These are phyloP conservation scores for Hyphopichia homilentoma DNA, from an alignment of 805 yeast genomes.

Conservation along the genomic window DNA sequence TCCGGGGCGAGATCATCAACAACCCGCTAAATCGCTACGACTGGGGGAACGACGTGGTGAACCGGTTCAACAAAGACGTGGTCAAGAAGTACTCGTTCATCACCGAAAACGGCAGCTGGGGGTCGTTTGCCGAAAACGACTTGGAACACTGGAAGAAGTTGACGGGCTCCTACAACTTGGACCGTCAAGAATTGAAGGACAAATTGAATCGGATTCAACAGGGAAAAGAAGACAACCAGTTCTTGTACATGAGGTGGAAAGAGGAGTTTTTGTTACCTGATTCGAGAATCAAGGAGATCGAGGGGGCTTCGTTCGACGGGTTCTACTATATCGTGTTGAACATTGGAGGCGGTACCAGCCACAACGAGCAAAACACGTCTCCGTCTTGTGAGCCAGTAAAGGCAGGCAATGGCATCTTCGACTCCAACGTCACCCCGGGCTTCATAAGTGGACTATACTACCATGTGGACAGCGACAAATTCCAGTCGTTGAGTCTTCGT, in stretches of 20 bases:
- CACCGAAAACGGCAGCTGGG: conserved; percentile 60
- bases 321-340: conserved; percentile 85
- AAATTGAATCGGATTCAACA: conserved; percentile 27
- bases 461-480: conserved; percentile 73
- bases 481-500: conserved; percentile 68
- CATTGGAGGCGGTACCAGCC: conserved; percentile 37
- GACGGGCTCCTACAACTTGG: conserved; percentile 47
- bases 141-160: conserved; percentile 52
- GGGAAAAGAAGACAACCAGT: conserved; percentile 25
- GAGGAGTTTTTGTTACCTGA: conserved; percentile 85
- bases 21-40: conserved; percentile 28
- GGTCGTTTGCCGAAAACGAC: conserved; percentile 37
- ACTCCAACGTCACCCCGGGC: conserved; percentile 46
- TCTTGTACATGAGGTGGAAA: conserved; percentile 90
- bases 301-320: conserved; percentile 86
- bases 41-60: conserved; percentile 13
- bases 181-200: conserved; percentile 26
- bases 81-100: conserved; percentile 44
- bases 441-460: conserved; percentile 76
- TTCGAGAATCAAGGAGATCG: conserved; percentile 54
- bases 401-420: conserved; percentile 3
- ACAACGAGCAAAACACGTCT: background rate
- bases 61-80: conserved; percentile 7
- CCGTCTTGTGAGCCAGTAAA: background rate
- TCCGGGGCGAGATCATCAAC: conserved; percentile 69